Evolutionary conservation across 208 protist genomes (phyloP), one percentile per base, ranked within the genome.

Genomic region (Naegleria fowleri): DNA sequence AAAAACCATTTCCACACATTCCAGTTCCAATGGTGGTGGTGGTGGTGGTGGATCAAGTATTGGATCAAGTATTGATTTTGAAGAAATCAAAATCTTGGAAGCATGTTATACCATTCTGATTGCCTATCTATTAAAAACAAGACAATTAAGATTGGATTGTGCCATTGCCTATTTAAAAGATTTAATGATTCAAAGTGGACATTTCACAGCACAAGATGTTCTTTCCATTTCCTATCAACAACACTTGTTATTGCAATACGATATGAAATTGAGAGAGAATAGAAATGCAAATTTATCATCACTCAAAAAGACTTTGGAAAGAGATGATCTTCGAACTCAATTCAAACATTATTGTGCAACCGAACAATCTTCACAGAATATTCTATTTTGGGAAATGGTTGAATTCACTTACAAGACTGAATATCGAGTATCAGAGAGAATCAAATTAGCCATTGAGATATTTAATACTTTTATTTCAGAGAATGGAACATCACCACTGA

Each of bases 301-400:
- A 36, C 9, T 79, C 5, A 79, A 79, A 79, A 19, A 33, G n/a
- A 79, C 29, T 36, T 9, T 79, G 7, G 67, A 79, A 79, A 0
- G 67, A 36, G 67, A 79, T 79, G 67, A 79, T 79, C n/a, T 79
- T 36, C 67, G 67, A 36, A 79, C 67, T 36, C 67, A 79, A 79
- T 79, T 79, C n/a, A 79, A 79, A 79, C 67, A 79, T 79, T 79
- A 79, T 33, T 36, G 67, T 33, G 19, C 29, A 79, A 79, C 67
- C 9, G 67, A 79, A 79, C 67, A 79, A 79, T 79, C 67, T 79
- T 36, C 29, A 36, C 67, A 79, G n/a, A 79, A 79, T 79, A 36
- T 79, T 36, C 67, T 79, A 79, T 79, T 79, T 33, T 79, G 67
- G 67, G 67, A 79, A 79, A 79, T 36, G 67, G 29, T 79, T 36